Percentiles rank a stretch among this genome's conserved stretches.
Conservation (phyloP, 2,329 filamentous ascomycete genomes). For the Teratosphaeria zuluensis region DNA sequence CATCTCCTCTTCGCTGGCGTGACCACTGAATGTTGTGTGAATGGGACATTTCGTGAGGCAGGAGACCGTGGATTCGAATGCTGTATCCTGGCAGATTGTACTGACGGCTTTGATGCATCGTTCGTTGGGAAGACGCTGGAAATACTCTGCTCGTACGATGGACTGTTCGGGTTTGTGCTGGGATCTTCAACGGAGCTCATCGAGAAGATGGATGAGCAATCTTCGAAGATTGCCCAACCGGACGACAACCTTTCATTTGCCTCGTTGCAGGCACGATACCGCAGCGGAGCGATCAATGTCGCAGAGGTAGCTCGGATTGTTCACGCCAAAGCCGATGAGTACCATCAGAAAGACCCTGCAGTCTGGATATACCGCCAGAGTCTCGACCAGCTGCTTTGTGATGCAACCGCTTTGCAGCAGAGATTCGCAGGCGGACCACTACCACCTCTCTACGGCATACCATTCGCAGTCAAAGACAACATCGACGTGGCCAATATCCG, state of each 20-base stretch:
- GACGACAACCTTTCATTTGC: conserved; percentile 35
- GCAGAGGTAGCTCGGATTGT: conserved; percentile 35
- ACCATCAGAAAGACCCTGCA: conserved; percentile 37
- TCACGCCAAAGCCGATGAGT: conserved; percentile 40
- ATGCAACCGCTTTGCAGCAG: conserved; percentile 32
- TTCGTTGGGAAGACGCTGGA: conserved; percentile 40
- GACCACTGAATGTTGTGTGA: conserved; percentile 51
- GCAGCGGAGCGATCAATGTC: conserved; percentile 33
- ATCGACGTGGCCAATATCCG: conserved; percentile 43
- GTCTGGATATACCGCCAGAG: conserved; percentile 43
- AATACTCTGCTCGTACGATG: conserved; percentile 42
- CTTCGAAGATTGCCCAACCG: conserved; percentile 24
- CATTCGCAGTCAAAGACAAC: conserved; percentile 49
- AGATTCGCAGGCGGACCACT: conserved; percentile 32
- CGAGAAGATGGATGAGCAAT: conserved; percentile 7
- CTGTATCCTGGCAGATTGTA: conserved; percentile 43
- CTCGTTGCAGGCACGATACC: conserved; percentile 37
- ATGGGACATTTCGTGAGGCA: conserved; percentile 46
- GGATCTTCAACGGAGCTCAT: conserved; percentile 34
- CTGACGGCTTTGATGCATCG: conserved; percentile 39
- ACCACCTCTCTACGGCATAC: conserved; percentile 46
- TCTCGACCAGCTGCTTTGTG: conserved; percentile 30
- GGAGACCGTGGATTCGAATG: conserved; percentile 54
- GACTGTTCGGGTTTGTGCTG: conserved; percentile 41
- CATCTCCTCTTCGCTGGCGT: conserved; percentile 50